A percentile compares a stretch with the other conserved stretches of the same genome.
These are phyloP conservation scores for Podospora tetraspora DNA, from an alignment of 495 filamentous ascomycete species.

Conservation along the genomic window DNA sequence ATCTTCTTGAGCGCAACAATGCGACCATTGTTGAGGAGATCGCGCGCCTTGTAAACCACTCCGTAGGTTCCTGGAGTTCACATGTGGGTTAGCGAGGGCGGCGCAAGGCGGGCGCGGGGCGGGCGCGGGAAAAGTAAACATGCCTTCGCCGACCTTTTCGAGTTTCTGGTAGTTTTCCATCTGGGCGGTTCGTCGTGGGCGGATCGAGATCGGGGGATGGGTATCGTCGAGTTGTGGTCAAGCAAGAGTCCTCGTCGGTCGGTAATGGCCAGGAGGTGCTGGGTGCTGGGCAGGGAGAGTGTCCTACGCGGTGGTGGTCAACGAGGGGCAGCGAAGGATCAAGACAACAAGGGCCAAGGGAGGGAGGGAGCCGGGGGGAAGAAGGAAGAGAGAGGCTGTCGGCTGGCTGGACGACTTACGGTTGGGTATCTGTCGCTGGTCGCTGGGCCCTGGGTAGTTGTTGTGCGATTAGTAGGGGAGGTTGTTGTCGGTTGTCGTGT, in stretches of 20 bases:
- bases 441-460: neutral
- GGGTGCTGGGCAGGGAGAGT: neutral
- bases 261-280: neutral
- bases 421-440: neutral
- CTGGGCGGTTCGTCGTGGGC: constrained; percentile 4
- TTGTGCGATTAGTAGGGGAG: neutral
- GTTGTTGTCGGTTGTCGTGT: neutral
- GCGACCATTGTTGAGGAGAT: constrained; percentile 67
- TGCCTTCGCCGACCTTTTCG: constrained; percentile 99
- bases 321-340: neutral
- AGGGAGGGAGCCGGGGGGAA: neutral
- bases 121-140: constrained; percentile 19
- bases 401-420: neutral
- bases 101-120: constrained; percentile 1
- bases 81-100: constrained; percentile 2
- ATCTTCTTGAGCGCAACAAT: constrained; percentile 98
- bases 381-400: neutral
- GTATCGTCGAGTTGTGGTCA: neutral
- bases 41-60: constrained; percentile 87
- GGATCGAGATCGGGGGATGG: neutral
- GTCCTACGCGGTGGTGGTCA: neutral
- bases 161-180: constrained; percentile 99
- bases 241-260: neutral
- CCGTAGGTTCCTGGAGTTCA: constrained; percentile 70
- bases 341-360: neutral